Percentiles rank a stretch among this genome's conserved stretches.
Conservation (phyloP, 805 yeast species). For the Candida namnaoensis region DNA sequence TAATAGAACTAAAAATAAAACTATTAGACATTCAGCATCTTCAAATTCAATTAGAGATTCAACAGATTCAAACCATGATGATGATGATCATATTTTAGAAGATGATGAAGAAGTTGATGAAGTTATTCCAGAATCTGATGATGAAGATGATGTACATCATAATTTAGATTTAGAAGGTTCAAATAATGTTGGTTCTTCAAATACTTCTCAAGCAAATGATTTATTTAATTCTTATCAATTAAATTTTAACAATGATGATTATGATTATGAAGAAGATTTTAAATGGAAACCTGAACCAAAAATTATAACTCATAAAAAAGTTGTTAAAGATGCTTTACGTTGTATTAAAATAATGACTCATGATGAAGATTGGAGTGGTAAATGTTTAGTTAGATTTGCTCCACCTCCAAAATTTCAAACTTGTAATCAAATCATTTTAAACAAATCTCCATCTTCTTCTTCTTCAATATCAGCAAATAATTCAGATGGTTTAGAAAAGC, state of each 20-base stretch:
- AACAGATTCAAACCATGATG: conserved; percentile 1
- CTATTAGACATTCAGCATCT: neutral
- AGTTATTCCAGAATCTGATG: conserved; percentile 6
- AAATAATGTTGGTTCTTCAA: neutral
- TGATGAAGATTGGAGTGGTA: conserved; percentile 48
- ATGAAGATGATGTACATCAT: conserved; percentile 2
- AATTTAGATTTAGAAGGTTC: too few species aligned
- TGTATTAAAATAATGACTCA: conserved; percentile 46
- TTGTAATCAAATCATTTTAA: neutral
- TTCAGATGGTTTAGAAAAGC: too few species aligned
- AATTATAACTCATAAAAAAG: conserved; percentile 26
- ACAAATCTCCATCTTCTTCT: too few species aligned
- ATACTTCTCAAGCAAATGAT: neutral
- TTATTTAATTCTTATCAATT: neutral
- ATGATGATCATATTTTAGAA: conserved; percentile 3
- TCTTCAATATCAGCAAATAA: too few species aligned
- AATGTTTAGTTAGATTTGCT: conserved; percentile 31
- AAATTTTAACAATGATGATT: conserved; percentile 7
- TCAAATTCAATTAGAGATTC: neutral
- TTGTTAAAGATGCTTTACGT: conserved; percentile 42
- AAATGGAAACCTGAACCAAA: conserved; percentile 44
- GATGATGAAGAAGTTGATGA: conserved; percentile 11
- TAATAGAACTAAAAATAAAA: neutral
- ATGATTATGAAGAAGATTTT: conserved; percentile 14
- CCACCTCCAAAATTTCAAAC: conserved; percentile 5